Conservation (phyloP, 129 eudicot genomes). For the Flaveria trinervia region DNA sequence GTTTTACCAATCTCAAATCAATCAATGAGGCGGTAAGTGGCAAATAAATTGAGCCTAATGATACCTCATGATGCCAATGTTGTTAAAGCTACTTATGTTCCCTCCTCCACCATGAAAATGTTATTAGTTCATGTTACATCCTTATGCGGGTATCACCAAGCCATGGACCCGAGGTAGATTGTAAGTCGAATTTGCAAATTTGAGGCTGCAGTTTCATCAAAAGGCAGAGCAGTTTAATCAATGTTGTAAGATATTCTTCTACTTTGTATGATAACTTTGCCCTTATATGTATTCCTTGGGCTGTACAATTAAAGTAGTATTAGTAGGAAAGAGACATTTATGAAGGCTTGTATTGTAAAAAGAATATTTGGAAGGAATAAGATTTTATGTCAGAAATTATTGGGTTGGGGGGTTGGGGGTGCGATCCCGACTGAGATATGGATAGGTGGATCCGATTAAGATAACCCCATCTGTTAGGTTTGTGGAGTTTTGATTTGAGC, state of each 20-base stretch:
- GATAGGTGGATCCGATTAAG: too few relatives aligned
- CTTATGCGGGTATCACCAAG: slow-evolving; percentile 6
- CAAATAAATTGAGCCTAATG: slow-evolving; percentile 4
- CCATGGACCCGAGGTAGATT: slow-evolving; percentile 10
- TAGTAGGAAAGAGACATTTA: not conserved
- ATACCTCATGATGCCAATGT: slow-evolving; percentile 7
- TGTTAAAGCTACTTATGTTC: slow-evolving; percentile 14
- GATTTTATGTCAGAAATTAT: not conserved
- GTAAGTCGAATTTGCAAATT: not conserved
- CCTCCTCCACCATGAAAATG: not conserved
- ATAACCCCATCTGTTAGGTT: too few relatives aligned
- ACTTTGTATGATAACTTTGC: slow-evolving; percentile 19
- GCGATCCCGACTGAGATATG: too few relatives aligned
- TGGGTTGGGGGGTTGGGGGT: too few relatives aligned
- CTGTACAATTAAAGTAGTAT: not conserved
- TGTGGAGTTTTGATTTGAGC: too few relatives aligned
- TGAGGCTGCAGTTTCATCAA: slow-evolving; percentile 2
- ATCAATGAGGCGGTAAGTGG: slow-evolving; percentile 16
- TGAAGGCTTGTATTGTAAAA: not conserved
- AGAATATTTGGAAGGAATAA: not conserved
- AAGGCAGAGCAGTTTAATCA: not conserved
- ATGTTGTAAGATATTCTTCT: not conserved
- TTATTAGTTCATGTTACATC: slow-evolving; percentile 12
- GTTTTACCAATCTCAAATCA: slow-evolving; percentile 39
- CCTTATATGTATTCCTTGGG: not conserved